Evolutionary conservation across 768 basidiomycete species (phyloP), one percentile per base, ranked within the genome.

Genomic region (Roridomyces roridus): DNA sequence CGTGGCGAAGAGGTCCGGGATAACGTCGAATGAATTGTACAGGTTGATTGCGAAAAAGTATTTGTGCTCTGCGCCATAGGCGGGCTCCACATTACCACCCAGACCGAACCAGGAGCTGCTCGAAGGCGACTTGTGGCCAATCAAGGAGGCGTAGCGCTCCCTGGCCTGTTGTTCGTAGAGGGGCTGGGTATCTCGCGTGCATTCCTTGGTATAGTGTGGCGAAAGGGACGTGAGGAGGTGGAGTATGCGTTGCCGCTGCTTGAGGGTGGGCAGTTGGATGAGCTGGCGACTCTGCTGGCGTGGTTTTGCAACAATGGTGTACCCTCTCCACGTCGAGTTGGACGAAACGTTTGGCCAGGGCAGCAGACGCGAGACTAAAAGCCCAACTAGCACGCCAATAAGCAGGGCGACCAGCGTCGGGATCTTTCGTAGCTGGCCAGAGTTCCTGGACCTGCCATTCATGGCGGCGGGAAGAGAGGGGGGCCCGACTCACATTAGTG

Each of bases 31-130:
- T 14, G 96, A 98, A 80, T 99, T 99, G 82, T 98, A 98, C 57
- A 98, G 81, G 75, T 98, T 99, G 83, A 99, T 98, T 57, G 94
- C 96, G 74, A 99, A 97, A 76, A 94, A 98, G 72, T 98, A 99
- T 72, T 99, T 98, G 85, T 99, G 97, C 63, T 89, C 84, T 40
- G 71, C 66, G 54, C 76, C 73, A 53, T 81, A 76, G 31, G 82
- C 76, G 53, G 67, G 63, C 44, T 69, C 68, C 48, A 73, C 68
- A 34, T 67, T 61, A 17, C 65, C 70, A 10, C 61, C 57, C 24
- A 79, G 52, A n/a, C 86, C 82, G 41, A 88, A 70, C 88, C 89
- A 91, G 7, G 88, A 85, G 26, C 75, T 72, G 26, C 79, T 71
- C 0, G 84, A 72, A 0, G 85, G 82, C 0, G 85, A 76, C 46